Evolutionary conservation across 176 grass and related monocot species (phyloP).

Genomic region (Tillandsia leiboldiana): DNA sequence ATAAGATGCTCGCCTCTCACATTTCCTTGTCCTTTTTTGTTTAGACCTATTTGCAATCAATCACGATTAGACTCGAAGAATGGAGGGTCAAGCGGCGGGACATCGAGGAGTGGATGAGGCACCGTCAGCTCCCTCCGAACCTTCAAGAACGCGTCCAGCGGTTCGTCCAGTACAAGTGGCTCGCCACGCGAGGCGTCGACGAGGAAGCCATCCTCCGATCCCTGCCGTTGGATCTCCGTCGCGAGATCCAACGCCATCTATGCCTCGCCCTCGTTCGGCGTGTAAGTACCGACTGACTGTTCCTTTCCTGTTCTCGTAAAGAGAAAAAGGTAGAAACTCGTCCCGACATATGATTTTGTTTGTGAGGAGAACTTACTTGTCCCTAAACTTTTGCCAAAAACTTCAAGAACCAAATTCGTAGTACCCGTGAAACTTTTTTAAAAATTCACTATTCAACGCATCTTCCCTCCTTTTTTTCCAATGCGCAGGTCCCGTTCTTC

Average conservation of each 20-base stretch:
- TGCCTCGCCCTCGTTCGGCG: slow-evolving; percentile 83
- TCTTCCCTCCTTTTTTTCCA: background rate
- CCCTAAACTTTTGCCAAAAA: too few relatives aligned
- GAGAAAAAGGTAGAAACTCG: too few relatives aligned
- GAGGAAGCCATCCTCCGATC: slow-evolving; percentile 86
- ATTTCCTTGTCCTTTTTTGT: background rate
- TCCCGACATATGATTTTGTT: too few relatives aligned
- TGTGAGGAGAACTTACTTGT: too few relatives aligned
- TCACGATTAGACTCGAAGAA: slow-evolving; percentile 80
- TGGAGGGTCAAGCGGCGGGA: slow-evolving; percentile 84
- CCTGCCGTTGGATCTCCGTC: slow-evolving; percentile 75
- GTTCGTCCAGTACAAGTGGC: slow-evolving; percentile 97
- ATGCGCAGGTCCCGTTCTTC: slow-evolving; percentile 74
- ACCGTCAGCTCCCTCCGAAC: slow-evolving; percentile 74
- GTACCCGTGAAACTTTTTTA: background rate
- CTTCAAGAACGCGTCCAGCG: slow-evolving; percentile 73
- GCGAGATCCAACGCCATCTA: slow-evolving; percentile 90
- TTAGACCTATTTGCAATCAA: slow-evolving; percentile 81
- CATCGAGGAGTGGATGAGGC: slow-evolving; percentile 97
- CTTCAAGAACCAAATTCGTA: too few relatives aligned
- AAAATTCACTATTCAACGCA: background rate
- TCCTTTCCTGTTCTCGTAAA: too few relatives aligned
- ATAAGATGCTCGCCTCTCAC: background rate
- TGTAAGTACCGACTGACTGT: slow-evolving; percentile 19
- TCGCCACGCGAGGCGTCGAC: slow-evolving; percentile 77